Percentiles rank a stretch among this genome's conserved stretches.
phyloP scores from a whole-genome alignment of 768 basidiomycete species.

The Suillus subluteus region DNA sequence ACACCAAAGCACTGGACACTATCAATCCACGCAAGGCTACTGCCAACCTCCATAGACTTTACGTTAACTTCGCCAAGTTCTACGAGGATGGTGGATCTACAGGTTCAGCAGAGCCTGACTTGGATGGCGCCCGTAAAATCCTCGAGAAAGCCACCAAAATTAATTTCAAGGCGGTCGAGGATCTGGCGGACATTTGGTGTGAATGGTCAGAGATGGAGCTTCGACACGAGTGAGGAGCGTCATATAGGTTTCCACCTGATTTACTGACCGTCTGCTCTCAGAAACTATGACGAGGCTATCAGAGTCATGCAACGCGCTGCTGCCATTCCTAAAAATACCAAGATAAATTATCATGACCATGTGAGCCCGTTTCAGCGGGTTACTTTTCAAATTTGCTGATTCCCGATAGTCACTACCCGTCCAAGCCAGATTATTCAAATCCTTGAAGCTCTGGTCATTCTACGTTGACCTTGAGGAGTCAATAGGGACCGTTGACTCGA shows the following conservation, averaged over 20 bases:
- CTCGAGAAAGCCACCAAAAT: conserved; percentile 91
- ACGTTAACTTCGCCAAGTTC: conserved; percentile 95
- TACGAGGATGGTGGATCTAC: conserved; percentile 94
- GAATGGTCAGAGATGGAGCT: conserved; percentile 99
- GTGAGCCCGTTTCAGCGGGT: conserved; percentile 44
- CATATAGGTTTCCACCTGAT: not conserved
- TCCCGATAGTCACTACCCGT: conserved; percentile 70
- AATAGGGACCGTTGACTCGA: conserved; percentile 88
- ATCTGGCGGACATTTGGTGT: conserved; percentile 98
- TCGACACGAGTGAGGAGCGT: conserved; percentile 79
- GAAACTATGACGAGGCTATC: conserved; percentile 95
- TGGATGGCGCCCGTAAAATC: conserved; percentile 88
- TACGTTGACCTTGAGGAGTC: conserved; percentile 98
- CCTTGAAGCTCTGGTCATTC: conserved; percentile 98
- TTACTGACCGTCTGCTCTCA: conserved; percentile 36
- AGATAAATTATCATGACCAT: conserved; percentile 94
- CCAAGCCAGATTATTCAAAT: conserved; percentile 94
- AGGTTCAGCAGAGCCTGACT: conserved; percentile 77
- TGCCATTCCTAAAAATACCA: conserved; percentile 85
- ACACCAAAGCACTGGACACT: conserved; percentile 86
- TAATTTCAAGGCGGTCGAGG: conserved; percentile 94
- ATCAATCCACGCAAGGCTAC: conserved; percentile 89
- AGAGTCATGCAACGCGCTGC: conserved; percentile 97
- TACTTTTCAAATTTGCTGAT: conserved; percentile 17
- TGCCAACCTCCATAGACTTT: conserved; percentile 86